Base-by-base conservation (phyloP, 805 yeast genomes). In the Metschnikowia chrysomelidarum region DNA sequence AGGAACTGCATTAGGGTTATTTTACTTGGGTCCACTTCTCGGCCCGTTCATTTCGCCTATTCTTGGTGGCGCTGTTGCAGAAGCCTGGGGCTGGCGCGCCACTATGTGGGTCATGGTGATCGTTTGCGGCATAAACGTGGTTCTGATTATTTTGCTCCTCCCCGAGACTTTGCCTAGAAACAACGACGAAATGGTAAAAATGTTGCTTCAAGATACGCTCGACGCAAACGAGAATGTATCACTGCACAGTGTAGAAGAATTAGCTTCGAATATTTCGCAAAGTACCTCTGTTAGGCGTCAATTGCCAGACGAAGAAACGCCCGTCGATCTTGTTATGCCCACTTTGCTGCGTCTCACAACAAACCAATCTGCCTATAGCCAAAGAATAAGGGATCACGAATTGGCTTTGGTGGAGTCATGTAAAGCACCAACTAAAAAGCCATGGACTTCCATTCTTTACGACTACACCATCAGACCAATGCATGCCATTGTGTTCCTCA, bases 81-180 rank as follows among this genome's bases (percentile, higher is more conserved):
- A 72, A 27, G 67, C 69, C 8, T 83, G 87, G 81, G 87, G 87
- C 7, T 87, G 95, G 95, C 69, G 95, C 54, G 85, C 91, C 2
- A 84, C 95, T 3, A 93, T 84, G 51, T 87, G 94, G 91, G 77
- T 85, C 34, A 62, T 85, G 59, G 84, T 82, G 12, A 80, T 82
- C 19, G 56, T 83, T 28, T 74, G 86, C 1, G 87, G 80, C 2
- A 56, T 69, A 10, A 71, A 73, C 31, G 64, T 71, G 17, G 15
- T 76, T 1, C 41, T 75, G 34, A 60, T 87, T 25, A 44, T 76
- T 5, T 68, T 82, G 30, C 62, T 71, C 4, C 62, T 87, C 12
- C 96, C 97, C 1, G 97, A 88, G 53, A 88, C 96, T 0, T 62
- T 87, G 27, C 66, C 89, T 34, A 66, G 67, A 26, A 76, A 76